phyloP scores from a whole-genome alignment of 2,329 filamentous ascomycete species.

The Sphaerostilbella broomeana region DNA sequence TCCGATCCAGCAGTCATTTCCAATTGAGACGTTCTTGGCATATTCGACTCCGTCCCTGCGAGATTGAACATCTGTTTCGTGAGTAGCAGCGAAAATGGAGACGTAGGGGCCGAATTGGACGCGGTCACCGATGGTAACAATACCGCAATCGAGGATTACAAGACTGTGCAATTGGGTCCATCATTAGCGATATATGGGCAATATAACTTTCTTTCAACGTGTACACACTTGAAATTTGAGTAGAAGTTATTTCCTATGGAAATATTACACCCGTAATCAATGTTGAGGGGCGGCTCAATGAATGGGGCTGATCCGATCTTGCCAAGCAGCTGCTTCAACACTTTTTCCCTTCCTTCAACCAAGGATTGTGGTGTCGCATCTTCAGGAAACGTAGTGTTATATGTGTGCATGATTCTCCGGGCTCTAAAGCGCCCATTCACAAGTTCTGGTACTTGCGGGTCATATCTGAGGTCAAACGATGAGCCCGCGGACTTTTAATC shows the following conservation, averaged over 20 bases:
- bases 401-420: conserved; percentile 49
- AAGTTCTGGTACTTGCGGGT: conserved; percentile 42
- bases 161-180: too few species aligned
- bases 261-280: conserved; percentile 63
- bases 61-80: conserved; percentile 57
- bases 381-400: conserved; percentile 50
- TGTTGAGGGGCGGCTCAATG: conserved; percentile 54
- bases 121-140: conserved; percentile 62
- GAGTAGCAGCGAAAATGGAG: conserved; percentile 62
- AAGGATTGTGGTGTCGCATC: conserved; percentile 37
- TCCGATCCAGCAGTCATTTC: conserved; percentile 51
- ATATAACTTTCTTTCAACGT: background rate
- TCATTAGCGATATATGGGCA: too few species aligned
- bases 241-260: conserved; percentile 57
- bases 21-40: conserved; percentile 40
- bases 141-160: conserved; percentile 66
- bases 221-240: conserved; percentile 39
- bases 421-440: conserved; percentile 45
- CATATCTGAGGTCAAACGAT: conserved; percentile 47
- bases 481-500: too few species aligned
- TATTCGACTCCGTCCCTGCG: conserved; percentile 43
- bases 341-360: conserved; percentile 32
- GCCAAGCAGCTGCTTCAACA: conserved; percentile 45
- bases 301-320: conserved; percentile 44
- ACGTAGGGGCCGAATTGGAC: conserved; percentile 69